phyloP scores from a whole-genome alignment of 305 asterid species.

The Fraxinus paxiana region DNA sequence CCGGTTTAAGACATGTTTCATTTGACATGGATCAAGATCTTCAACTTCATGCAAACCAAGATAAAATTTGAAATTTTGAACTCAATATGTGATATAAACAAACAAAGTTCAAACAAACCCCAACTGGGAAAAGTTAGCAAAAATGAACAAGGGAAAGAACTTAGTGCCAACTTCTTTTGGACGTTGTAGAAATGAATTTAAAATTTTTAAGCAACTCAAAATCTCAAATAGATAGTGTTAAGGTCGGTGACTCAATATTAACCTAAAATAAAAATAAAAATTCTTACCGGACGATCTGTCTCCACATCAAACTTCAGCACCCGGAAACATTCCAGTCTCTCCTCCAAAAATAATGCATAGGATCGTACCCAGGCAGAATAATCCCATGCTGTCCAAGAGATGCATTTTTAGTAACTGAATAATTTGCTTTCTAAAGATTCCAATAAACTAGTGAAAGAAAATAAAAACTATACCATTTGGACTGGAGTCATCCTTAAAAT shows the following conservation, averaged over 20 bases:
- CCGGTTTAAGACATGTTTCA: background rate
- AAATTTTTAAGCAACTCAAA: background rate
- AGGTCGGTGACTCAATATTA: background rate
- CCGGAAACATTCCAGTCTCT: conserved; percentile 92
- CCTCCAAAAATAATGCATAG: conserved; percentile 88
- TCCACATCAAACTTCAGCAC: conserved; percentile 82
- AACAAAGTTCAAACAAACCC: background rate
- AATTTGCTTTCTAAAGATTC: conserved; percentile 20
- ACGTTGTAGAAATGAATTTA: background rate
- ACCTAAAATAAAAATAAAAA: background rate
- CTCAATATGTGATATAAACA: background rate
- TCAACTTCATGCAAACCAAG: conserved; percentile 4
- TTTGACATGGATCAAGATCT: background rate
- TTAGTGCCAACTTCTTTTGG: background rate
- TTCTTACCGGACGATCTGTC: conserved; percentile 65
- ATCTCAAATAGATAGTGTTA: background rate
- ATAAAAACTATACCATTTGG: conserved; percentile 60
- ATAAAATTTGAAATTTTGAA: background rate
- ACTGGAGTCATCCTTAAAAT: conserved; percentile 96
- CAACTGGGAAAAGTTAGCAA: background rate
- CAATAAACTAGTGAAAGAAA: background rate
- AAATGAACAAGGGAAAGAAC: background rate
- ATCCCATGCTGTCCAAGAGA: conserved; percentile 78
- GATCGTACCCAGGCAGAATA: conserved; percentile 95
- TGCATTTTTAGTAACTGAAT: conserved; percentile 19